Evolutionary conservation across 2,329 filamentous ascomycete species (phyloP).

Genomic region (Talaromyces funiculosus): DNA sequence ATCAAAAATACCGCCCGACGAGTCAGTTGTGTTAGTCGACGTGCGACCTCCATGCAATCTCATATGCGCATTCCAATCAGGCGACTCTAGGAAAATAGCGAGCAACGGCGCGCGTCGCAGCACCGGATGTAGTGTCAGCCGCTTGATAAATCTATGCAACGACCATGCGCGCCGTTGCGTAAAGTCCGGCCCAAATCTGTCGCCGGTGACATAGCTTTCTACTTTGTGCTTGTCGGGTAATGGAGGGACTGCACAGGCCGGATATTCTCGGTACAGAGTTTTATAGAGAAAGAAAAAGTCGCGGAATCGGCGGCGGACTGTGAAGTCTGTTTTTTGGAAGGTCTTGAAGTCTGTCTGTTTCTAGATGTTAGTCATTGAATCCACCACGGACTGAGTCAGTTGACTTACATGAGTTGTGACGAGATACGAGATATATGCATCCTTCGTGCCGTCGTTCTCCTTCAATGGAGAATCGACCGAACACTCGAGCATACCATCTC

Average conservation of each 20-base stretch:
- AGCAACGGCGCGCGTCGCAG: slow-evolving; percentile 77
- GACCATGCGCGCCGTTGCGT: slow-evolving; percentile 83
- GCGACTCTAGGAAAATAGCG: slow-evolving; percentile 83
- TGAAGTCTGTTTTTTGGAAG: slow-evolving; percentile 75
- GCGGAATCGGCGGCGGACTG: slow-evolving; percentile 85
- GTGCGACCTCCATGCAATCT: slow-evolving; percentile 65
- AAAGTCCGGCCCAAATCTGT: slow-evolving; percentile 91
- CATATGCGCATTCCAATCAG: slow-evolving; percentile 97
- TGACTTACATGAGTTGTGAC: slow-evolving; percentile 75
- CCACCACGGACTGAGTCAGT: neutral
- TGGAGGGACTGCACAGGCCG: slow-evolving; percentile 86
- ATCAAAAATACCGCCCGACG: slow-evolving; percentile 69
- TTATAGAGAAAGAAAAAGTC: slow-evolving; percentile 98
- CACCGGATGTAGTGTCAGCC: slow-evolving; percentile 80
- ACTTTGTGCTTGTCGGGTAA: slow-evolving; percentile 98
- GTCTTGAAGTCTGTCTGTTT: slow-evolving; percentile 83
- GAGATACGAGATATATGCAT: slow-evolving; percentile 92
- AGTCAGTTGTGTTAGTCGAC: slow-evolving; percentile 42
- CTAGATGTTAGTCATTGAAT: neutral
- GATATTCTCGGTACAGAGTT: slow-evolving; percentile 78
- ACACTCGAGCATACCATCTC: slow-evolving; percentile 73
- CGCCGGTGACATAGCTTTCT: slow-evolving; percentile 85
- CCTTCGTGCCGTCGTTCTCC: slow-evolving; percentile 94
- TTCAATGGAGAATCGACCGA: slow-evolving; percentile 78
- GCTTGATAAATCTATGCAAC: slow-evolving; percentile 81